These are phyloP conservation scores for Scheffersomyces segobiensis DNA, from an alignment of 1,139 yeast genomes.

Conservation along the genomic window DNA sequence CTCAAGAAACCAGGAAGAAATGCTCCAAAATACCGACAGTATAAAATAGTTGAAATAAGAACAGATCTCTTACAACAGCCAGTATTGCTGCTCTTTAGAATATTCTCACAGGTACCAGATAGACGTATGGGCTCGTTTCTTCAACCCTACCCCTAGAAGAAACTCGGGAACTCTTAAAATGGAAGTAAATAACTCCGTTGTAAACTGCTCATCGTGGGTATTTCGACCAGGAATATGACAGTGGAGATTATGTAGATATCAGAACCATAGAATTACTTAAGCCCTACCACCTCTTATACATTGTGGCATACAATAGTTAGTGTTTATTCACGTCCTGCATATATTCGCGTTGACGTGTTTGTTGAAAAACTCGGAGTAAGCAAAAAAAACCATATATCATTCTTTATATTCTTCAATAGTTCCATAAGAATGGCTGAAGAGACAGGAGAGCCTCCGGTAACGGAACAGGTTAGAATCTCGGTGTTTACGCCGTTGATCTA, in stretches of 20 bases:
- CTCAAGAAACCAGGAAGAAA: conserved; percentile 38
- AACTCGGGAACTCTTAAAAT: conserved; percentile 25
- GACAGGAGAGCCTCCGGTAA: conserved; percentile 18
- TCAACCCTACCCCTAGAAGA: conserved; percentile 63
- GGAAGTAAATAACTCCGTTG: neutral
- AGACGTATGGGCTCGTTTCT: conserved; percentile 62
- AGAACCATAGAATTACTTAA: neutral
- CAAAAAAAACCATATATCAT: conserved; percentile 1
- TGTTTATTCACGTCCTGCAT: neutral
- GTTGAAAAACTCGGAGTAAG: conserved; percentile 1
- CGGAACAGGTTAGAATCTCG: conserved; percentile 54
- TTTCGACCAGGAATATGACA: no score
- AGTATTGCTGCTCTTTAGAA: conserved; percentile 42
- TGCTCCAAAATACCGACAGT: conserved; percentile 9
- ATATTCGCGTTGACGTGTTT: conserved; percentile 4
- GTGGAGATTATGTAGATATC: no score
- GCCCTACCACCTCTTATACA: neutral
- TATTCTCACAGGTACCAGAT: conserved; percentile 30
- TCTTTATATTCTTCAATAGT: neutral
- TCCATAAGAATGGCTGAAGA: conserved; percentile 28
- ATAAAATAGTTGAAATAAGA: conserved; percentile 36
- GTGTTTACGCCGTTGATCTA: conserved; percentile 83
- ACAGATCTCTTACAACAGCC: conserved; percentile 15
- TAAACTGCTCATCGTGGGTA: neutral
- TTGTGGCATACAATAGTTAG: neutral